Evolutionary conservation across 78 protist genomes (phyloP).

Genomic region (Mantamonas sphyraenae): DNA sequence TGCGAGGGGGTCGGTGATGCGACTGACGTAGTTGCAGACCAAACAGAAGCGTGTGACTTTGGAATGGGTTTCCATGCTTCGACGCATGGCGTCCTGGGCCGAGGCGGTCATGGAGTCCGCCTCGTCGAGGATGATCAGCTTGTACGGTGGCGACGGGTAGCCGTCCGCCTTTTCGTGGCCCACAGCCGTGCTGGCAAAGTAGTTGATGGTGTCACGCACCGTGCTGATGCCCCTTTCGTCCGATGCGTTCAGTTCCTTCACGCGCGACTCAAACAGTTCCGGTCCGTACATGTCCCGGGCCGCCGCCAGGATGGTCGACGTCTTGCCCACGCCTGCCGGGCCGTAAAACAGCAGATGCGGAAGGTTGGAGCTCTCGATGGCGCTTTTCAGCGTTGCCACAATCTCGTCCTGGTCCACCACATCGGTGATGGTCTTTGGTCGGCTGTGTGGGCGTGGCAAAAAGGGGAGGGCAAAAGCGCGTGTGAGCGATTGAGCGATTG

Average conservation of each 20-base stretch:
- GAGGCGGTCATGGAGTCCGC: slow-evolving; percentile 95
- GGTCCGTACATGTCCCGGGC: slow-evolving; percentile 78
- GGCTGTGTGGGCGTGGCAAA: slow-evolving; percentile 8
- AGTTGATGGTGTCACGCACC: slow-evolving; percentile 80
- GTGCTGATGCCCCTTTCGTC: slow-evolving; percentile 96
- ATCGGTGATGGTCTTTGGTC: slow-evolving; percentile 83
- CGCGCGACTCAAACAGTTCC: slow-evolving; percentile 58
- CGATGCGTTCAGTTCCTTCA: slow-evolving; percentile 94
- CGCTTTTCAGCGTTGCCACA: slow-evolving; percentile 42
- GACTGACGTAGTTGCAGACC: slow-evolving; percentile 80
- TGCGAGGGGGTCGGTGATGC: slow-evolving; percentile 94
- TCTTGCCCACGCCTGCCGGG: slow-evolving; percentile 98
- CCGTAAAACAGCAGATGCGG: slow-evolving; percentile 97
- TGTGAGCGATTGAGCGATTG: neutral
- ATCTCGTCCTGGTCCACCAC: slow-evolving; percentile 86
- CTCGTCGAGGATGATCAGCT: slow-evolving; percentile 94
- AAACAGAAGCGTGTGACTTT: slow-evolving; percentile 84
- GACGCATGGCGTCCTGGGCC: slow-evolving; percentile 88
- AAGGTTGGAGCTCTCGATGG: slow-evolving; percentile 54
- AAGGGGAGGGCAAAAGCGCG: neutral
- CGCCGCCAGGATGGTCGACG: slow-evolving; percentile 86
- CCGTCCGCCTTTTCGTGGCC: neutral
- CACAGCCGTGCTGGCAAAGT: slow-evolving; percentile 68
- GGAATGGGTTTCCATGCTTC: slow-evolving; percentile 86
- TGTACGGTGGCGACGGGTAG: slow-evolving; percentile 79